These are phyloP conservation scores for Dissophora ornata DNA, from an alignment of 192 early-diverging fungal genomes.

Conservation along the genomic window DNA sequence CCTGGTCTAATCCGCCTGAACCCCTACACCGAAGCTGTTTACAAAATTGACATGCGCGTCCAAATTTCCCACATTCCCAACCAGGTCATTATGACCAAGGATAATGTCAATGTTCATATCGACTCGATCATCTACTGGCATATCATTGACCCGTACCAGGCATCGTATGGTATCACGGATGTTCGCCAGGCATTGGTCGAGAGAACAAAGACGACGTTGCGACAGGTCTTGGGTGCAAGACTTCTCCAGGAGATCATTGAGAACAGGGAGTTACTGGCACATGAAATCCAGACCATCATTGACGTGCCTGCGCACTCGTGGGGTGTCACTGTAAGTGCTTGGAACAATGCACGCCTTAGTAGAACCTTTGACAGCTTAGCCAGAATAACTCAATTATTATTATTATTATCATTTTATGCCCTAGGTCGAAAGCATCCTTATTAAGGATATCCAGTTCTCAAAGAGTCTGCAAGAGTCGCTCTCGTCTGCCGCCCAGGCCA, in stretches of 20 bases:
- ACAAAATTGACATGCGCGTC: constrained; percentile 60
- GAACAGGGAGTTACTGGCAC: constrained; percentile 86
- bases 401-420: too few relatives aligned
- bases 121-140: constrained; percentile 92
- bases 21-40: constrained; percentile 57
- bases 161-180: constrained; percentile 79
- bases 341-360: too few relatives aligned
- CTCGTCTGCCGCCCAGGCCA: constrained; percentile 88
- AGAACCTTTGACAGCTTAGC: too few relatives aligned
- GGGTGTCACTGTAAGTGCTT: constrained; percentile 74
- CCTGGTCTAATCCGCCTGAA: constrained; percentile 66
- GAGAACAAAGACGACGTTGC: constrained; percentile 90
- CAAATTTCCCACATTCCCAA: constrained; percentile 60
- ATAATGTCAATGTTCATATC: constrained; percentile 70
- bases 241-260: constrained; percentile 90
- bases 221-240: constrained; percentile 84
- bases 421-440: constrained; percentile 81
- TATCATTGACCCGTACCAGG: constrained; percentile 79
- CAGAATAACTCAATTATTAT: too few relatives aligned
- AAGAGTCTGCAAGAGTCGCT: constrained; percentile 83
- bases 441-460: constrained; percentile 87
- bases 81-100: constrained; percentile 86
- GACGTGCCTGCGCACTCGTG: constrained; percentile 77
- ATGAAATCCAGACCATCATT: constrained; percentile 88
- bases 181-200: constrained; percentile 82